These are phyloP conservation scores for Staphylotrichum tortipilum DNA, from an alignment of 495 filamentous ascomycete genomes.

Conservation along the genomic window DNA sequence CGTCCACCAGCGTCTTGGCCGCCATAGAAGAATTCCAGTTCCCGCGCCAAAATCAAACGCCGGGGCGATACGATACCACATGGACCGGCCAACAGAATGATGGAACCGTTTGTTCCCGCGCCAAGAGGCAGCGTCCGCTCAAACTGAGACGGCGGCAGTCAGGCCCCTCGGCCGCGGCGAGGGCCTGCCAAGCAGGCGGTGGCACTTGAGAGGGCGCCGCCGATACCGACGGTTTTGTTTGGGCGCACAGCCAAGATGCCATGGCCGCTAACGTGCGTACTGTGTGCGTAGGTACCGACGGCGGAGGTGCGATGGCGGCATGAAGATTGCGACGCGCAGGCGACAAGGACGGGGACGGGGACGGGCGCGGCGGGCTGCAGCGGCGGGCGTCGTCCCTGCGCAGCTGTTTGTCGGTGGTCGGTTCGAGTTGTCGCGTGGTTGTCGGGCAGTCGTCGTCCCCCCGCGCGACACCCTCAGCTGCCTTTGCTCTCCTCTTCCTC, in stretches of 20 bases:
- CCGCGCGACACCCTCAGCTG: too few relatives aligned
- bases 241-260: slow-evolving; percentile 9
- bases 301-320: neutral
- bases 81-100: neutral
- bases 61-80: neutral
- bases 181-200: slow-evolving; percentile 9
- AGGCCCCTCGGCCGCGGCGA: neutral
- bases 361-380: too few relatives aligned
- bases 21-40: too few relatives aligned
- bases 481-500: too few relatives aligned
- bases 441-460: too few relatives aligned
- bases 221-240: neutral
- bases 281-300: too few relatives aligned
- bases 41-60: neutral
- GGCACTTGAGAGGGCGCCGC: neutral
- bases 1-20: too few relatives aligned
- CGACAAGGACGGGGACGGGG: too few relatives aligned
- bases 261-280: slow-evolving; percentile 5
- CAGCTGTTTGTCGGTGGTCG: too few relatives aligned
- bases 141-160: neutral
- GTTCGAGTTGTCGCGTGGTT: too few relatives aligned
- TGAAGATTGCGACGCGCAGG: neutral
- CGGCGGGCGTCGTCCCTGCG: too few relatives aligned
- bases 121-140: slow-evolving; percentile 5
- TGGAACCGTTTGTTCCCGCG: neutral